phyloP scores from a whole-genome alignment of 805 yeast genomes.

The Isabelozyma rhagii region DNA sequence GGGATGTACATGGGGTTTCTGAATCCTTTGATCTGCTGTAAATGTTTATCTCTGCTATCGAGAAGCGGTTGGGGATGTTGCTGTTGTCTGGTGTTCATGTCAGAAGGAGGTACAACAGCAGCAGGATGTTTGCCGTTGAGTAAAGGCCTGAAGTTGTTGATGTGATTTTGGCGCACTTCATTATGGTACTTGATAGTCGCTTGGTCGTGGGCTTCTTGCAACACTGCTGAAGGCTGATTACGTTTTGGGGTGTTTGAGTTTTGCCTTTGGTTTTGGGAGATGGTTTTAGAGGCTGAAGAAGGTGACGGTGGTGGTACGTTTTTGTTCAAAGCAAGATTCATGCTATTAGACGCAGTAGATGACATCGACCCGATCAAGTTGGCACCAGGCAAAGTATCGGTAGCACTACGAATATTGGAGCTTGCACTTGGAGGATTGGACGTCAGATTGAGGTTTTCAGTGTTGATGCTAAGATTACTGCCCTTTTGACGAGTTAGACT shows the following conservation, averaged over 20 bases:
- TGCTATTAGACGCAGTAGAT: not conserved
- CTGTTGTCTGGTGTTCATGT: constrained; percentile 16
- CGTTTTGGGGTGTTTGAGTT: not conserved
- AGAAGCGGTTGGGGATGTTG: constrained; percentile 3
- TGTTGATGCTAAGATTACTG: constrained; percentile 3
- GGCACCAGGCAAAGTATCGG: not conserved
- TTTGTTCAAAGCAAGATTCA: not conserved
- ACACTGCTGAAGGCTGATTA: not conserved
- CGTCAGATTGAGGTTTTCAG: not conserved
- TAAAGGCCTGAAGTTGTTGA: constrained; percentile 4
- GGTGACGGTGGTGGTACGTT: not conserved
- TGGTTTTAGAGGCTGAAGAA: not conserved
- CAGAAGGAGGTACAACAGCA: constrained; percentile 22
- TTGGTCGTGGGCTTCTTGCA: not conserved
- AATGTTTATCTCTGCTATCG: constrained; percentile 17
- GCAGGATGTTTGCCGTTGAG: constrained; percentile 12
- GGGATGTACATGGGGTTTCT: constrained; percentile 88
- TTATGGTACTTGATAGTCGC: constrained; percentile 12
- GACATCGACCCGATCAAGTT: not conserved
- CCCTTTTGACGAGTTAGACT: constrained; percentile 40
- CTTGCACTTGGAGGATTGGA: not conserved
- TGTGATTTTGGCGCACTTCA: constrained; percentile 12
- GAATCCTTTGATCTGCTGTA: constrained; percentile 75
- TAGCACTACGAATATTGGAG: not conserved
- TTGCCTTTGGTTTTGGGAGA: not conserved